These are phyloP conservation scores for Hawksworthiomyces lignivorus DNA, from an alignment of 2,329 filamentous ascomycete genomes.

Conservation along the genomic window DNA sequence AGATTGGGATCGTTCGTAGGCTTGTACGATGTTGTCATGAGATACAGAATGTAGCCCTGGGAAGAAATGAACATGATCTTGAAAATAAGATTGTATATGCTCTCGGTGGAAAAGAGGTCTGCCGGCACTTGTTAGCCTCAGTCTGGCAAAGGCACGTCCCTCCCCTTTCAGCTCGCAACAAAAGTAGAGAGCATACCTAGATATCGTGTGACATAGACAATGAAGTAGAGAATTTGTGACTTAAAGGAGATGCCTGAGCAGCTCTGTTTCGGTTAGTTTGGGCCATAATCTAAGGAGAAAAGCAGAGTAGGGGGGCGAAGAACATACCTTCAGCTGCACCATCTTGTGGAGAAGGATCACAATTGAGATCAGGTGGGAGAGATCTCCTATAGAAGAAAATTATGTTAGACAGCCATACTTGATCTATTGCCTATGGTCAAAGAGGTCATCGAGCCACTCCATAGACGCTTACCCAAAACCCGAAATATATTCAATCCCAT, in stretches of 20 bases:
- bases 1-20: slow-evolving; percentile 95
- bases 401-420: no score
- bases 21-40: slow-evolving; percentile 97
- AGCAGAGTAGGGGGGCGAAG: no score
- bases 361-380: slow-evolving; percentile 92
- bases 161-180: no score
- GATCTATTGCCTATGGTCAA: no score
- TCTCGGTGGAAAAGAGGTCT: slow-evolving; percentile 82
- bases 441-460: background rate
- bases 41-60: slow-evolving; percentile 90
- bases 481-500: slow-evolving; percentile 53
- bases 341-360: slow-evolving; percentile 96
- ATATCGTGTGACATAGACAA: slow-evolving; percentile 92
- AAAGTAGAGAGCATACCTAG: slow-evolving; percentile 55
- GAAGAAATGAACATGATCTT: slow-evolving; percentile 91
- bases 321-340: slow-evolving; percentile 75
- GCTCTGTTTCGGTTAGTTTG: slow-evolving; percentile 55
- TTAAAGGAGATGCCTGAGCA: slow-evolving; percentile 98
- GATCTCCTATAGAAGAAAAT: slow-evolving; percentile 61
- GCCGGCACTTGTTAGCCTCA: slow-evolving; percentile 3
- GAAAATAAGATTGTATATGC: slow-evolving; percentile 88
- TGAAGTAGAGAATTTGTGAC: slow-evolving; percentile 87
- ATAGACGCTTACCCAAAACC: slow-evolving; percentile 36
- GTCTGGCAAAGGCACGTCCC: no score
- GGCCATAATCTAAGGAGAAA: no score